Evolutionary conservation across 108 stramenopile species (phyloP), one percentile per base, ranked within the genome.

Genomic region (Parietichytrium sp.): DNA sequence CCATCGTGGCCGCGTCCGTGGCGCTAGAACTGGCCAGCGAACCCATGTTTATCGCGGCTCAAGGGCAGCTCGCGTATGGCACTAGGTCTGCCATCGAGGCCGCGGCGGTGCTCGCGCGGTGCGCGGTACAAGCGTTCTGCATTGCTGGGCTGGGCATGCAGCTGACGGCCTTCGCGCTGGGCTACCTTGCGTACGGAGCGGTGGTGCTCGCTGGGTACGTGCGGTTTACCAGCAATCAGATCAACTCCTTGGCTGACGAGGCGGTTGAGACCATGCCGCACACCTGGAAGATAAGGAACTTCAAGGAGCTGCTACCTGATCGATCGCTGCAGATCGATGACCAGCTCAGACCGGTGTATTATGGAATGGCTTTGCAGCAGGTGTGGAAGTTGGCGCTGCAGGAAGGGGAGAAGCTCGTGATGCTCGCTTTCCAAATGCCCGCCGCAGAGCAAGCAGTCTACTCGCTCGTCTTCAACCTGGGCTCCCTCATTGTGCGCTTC

Each of bases 351-450:
- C n/a, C n/a, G n/a, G n/a, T n/a, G n/a, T 33, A 33, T 27, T 33
- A 33, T 42, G 45, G 61, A 10, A 47, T 72, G 61, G 45, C 38
- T 20, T 25, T 72, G 33, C 61, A 72, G 33, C 61, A 72, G 20
- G 42, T 72, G 0, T 72, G 61, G 61, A 72, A 72, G 33, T 42
- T 72, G 7, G 61, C 45, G 1, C 61, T 72, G 10, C 38, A 33
- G 10, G 61, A 72, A 20, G 61, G 61, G 38, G 61, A 72, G 61
- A 72, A 72, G 20, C 36, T 72, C 38, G 61, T 72, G n/a, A 72
- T 72, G 61, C 38, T 72, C 16, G 45, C 61, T n/a, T 42, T 72
- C n/a, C 38, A 33, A 10, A 72, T 42, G 8, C 38, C 36, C 42
- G 61, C 61, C 61, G 36, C 61, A 25, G 61, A 72, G 13, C 61